Conservation (phyloP, 2,329 filamentous ascomycete species). For the Fusarium nodosum region DNA sequence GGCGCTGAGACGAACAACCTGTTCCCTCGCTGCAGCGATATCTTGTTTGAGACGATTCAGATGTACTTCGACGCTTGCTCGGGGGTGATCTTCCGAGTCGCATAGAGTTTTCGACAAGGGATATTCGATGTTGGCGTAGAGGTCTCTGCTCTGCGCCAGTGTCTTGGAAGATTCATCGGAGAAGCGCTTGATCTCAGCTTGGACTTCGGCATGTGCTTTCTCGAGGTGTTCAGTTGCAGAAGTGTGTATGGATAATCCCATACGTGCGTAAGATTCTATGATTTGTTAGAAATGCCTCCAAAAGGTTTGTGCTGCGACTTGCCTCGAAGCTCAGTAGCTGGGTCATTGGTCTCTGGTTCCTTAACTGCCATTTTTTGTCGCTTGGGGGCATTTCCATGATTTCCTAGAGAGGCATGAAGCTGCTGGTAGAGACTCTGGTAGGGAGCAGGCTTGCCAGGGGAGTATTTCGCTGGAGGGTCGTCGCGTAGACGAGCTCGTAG, state of each 20-base stretch:
- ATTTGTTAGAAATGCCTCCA: not conserved
- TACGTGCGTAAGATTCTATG: constrained; percentile 45
- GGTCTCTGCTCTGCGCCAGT: constrained; percentile 31
- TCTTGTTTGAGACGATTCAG: constrained; percentile 42
- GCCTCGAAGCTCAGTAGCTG: constrained; percentile 43
- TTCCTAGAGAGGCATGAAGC: constrained; percentile 44
- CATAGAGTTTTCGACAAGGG: constrained; percentile 54
- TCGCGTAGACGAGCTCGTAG: constrained; percentile 51
- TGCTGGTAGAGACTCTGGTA: constrained; percentile 45
- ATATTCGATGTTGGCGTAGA: constrained; percentile 53
- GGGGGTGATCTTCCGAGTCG: constrained; percentile 40
- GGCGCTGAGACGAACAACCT: constrained; percentile 41
- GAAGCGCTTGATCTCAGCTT: constrained; percentile 43
- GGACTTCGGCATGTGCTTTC: constrained; percentile 43
- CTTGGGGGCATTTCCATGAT: not conserved
- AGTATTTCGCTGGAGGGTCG: constrained; percentile 19
- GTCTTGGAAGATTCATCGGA: constrained; percentile 30
- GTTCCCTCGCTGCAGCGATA: constrained; percentile 42
- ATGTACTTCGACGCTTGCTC: constrained; percentile 49
- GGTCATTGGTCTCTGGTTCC: not conserved
- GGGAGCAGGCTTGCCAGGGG: constrained; percentile 7
- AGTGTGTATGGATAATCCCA: constrained; percentile 27
- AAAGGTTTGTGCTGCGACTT: not conserved
- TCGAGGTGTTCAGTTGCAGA: constrained; percentile 39
- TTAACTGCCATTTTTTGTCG: not conserved